Evolutionary conservation across 768 basidiomycete species (phyloP).

Genomic region (Guyanaporus albipodus): DNA sequence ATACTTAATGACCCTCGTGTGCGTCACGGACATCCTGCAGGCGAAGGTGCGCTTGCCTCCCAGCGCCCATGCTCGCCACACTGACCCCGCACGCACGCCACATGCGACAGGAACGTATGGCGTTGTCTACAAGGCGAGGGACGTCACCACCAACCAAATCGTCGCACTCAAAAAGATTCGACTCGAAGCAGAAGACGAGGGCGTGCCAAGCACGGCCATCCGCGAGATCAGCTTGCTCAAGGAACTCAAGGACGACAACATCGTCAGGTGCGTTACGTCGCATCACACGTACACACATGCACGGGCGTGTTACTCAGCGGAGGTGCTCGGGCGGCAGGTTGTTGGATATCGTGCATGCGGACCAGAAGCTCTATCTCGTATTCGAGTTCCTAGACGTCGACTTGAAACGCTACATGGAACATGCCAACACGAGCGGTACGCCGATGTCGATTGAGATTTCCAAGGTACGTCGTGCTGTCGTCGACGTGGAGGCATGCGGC

Average conservation of each 20-base stretch:
- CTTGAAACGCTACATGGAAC: slow-evolving; percentile 95
- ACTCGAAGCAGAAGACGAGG: slow-evolving; percentile 97
- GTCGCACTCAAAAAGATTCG: slow-evolving; percentile 99
- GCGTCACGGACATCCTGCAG: slow-evolving; percentile 27
- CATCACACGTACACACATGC: neutral
- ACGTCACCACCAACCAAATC: slow-evolving; percentile 70
- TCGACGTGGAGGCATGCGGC: neutral
- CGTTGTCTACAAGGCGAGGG: slow-evolving; percentile 96
- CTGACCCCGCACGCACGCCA: slow-evolving; percentile 5
- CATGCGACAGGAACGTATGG: slow-evolving; percentile 84
- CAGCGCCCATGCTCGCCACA: neutral
- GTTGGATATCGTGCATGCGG: slow-evolving; percentile 94
- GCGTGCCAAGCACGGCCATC: slow-evolving; percentile 96
- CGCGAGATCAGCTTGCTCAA: slow-evolving; percentile 97
- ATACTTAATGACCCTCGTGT: slow-evolving; percentile 16
- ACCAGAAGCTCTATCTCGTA: slow-evolving; percentile 96
- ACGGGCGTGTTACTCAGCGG: too few species aligned
- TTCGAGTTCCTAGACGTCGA: slow-evolving; percentile 98
- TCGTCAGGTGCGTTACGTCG: slow-evolving; percentile 83
- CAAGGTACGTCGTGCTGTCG: slow-evolving; percentile 58
- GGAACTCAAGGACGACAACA: slow-evolving; percentile 93
- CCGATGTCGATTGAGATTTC: slow-evolving; percentile 71
- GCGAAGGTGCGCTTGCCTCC: slow-evolving; percentile 37
- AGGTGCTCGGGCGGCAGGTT: slow-evolving; percentile 52
- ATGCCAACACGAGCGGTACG: slow-evolving; percentile 63